Evolutionary conservation across 176 grass and related monocot species (phyloP), one percentile per base, ranked within the genome.

Genomic region (Saccharum officinarum): DNA sequence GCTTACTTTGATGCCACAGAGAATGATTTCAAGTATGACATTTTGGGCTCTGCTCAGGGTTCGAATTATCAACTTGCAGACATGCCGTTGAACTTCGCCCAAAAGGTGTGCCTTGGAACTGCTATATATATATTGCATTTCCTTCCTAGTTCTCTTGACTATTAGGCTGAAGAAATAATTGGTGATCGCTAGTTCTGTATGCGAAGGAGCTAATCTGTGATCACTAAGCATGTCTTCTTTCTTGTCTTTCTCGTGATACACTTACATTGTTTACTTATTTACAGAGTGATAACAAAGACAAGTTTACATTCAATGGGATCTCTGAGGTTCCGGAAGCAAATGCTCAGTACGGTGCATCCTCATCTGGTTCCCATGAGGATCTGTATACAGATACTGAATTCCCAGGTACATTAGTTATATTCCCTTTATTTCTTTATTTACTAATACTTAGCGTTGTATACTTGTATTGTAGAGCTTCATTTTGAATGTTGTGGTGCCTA

Each of bases 1-100:
- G 86, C 73, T 46, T 91, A 82, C 77, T 98, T 98, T 26, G 81
- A 95, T 78, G 77, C 92, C 28, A 68, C 89, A 2, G 96, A 95
- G 14, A 71, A 83, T 39, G 81, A 92, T 89, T 86, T 92, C 40
- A 83, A 90, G 38, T 82, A 83, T 71, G 82, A 95, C 83, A 75
- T 87, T 78, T 37, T 47, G 8, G 80, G 66, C 65, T 73, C 76
- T 71, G 15, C 9, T 26, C 78, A 87, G 45, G 82, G 42, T 12
- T 52, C 70, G 42, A 66, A 63, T 66, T 63, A 82, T 71, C 79
- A 69, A 68, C 31, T 67, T 83, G 55, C 74, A 55, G 88, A 88
- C 9, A 52, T 66, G 71, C 6, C 71, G 8, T 18, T 57, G 2
- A 78, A 70, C 76, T 82, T 87, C 31, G 71, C 69, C 46, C 86